These are phyloP conservation scores for Mucor plumbeus DNA, from an alignment of 371 early-diverging fungal species.

Conservation along the genomic window DNA sequence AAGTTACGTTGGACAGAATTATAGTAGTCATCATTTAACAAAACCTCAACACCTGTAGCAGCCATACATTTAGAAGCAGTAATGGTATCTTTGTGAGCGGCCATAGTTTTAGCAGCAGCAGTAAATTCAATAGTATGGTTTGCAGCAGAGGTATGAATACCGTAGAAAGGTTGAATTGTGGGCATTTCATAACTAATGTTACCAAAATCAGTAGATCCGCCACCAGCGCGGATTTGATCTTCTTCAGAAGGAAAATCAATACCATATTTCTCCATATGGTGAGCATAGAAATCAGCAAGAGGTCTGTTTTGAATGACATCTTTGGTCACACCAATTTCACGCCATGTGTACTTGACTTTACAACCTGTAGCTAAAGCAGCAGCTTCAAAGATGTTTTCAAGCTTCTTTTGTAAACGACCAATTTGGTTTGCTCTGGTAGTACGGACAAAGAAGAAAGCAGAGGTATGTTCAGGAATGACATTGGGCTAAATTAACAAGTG, in stretches of 20 bases:
- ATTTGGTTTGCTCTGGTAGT: constrained; percentile 57
- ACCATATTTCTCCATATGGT: constrained; percentile 57
- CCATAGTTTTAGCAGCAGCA: constrained; percentile 57
- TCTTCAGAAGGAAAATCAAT: constrained; percentile 43
- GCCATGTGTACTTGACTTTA: constrained; percentile 63
- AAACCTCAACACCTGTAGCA: constrained; percentile 30
- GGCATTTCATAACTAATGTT: constrained; percentile 66
- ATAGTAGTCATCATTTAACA: constrained; percentile 27
- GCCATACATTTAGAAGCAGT: constrained; percentile 33
- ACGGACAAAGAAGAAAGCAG: constrained; percentile 67
- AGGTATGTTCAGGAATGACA: constrained; percentile 71
- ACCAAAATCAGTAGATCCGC: constrained; percentile 80
- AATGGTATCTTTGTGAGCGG: constrained; percentile 67
- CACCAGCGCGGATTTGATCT: constrained; percentile 43
- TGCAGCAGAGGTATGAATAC: constrained; percentile 49
- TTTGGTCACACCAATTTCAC: constrained; percentile 48
- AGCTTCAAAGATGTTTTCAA: constrained; percentile 65
- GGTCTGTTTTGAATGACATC: constrained; percentile 60
- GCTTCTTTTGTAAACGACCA: constrained; percentile 50
- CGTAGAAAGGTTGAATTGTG: constrained; percentile 52
- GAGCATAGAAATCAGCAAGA: constrained; percentile 63
- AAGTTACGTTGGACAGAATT: constrained; percentile 27
- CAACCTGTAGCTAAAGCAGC: constrained; percentile 80
- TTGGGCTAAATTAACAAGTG: constrained; percentile 29
- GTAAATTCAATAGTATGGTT: constrained; percentile 75